Evolutionary conservation across 495 filamentous ascomycete species (phyloP), one percentile per base, ranked within the genome.

Genomic region (Thozetella sp.): DNA sequence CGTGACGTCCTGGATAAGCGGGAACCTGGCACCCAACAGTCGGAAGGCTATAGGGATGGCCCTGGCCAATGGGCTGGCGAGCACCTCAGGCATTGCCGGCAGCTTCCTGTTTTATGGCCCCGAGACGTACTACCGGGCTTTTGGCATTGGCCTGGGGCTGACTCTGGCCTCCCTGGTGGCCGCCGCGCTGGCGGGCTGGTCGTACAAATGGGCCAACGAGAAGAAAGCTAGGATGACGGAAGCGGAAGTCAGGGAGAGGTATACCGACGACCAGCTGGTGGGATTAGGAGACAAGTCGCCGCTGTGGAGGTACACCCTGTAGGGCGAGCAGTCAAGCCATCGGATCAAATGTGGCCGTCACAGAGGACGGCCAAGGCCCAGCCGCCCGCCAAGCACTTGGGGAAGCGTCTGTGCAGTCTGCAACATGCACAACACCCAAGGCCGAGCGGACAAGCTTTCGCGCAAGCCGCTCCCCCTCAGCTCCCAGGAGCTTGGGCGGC

Each of bases 71-170:
- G 20, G 11, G n/a, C 43, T 48, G 9, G 43, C 43, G n/a, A n/a
- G 43, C 43, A 48, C 43, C 11, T 48, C 43, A n/a, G 43, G 43
- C 10, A 48, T 48, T n/a, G 20, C 43, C 9, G 43, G 43, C 10
- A 48, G 43, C 43, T 48, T 48, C 43, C n/a, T 48, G 43, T 48
- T 48, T n/a, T n/a, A 48, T 10, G 43, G 10, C 43, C 43, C 43
- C 3, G 43, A 48, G 3, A 48, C 43, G n/a, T 48, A 48, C n/a
- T n/a, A 48, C 3, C 43, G 43, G 11, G 20, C 11, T n/a, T 48
- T 48, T n/a, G 43, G 11, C 9, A 48, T 48, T 3, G 43, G 43
- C 43, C 43, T 48, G 9, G 43, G 11, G 11, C 43, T 48, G n/a
- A n/a, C 20, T 10, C 43, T 48, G 10, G 9, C 11, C n/a, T 10